These are phyloP conservation scores for Fusarium ambrosium DNA, from an alignment of 2,329 filamentous ascomycete genomes.

Conservation along the genomic window DNA sequence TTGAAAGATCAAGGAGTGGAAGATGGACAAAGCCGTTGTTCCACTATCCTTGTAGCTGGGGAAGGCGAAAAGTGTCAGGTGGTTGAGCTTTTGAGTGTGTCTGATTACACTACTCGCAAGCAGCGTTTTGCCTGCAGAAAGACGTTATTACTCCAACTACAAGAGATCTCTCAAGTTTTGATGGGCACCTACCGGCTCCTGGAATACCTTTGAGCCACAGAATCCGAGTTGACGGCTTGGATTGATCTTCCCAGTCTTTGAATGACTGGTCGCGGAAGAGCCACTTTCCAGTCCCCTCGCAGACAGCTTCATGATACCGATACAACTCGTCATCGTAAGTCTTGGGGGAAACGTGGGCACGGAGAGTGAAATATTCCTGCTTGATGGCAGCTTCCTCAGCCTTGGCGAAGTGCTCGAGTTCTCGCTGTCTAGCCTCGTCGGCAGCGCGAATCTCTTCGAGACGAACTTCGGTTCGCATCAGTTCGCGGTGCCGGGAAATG, in stretches of 20 bases:
- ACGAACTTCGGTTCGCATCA: neutral
- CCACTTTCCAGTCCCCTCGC: neutral
- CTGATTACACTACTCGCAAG: constrained; percentile 11
- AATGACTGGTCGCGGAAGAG: neutral
- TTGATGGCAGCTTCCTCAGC: neutral
- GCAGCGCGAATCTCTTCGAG: constrained; percentile 12
- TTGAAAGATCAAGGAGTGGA: constrained; percentile 25
- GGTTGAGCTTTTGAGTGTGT: neutral
- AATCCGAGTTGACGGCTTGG: neutral
- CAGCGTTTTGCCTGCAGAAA: neutral
- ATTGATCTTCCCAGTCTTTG: neutral
- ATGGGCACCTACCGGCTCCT: neutral
- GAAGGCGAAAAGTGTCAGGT: neutral
- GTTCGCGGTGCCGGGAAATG: neutral
- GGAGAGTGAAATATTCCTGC: neutral
- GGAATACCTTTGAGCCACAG: constrained; percentile 9
- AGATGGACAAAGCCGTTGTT: neutral
- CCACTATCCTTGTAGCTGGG: neutral
- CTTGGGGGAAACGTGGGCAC: neutral
- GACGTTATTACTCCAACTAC: rapidly evolving
- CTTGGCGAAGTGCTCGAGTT: neutral
- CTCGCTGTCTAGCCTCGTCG: neutral
- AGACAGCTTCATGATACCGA: neutral
- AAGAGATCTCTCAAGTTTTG: neutral
- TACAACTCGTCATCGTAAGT: neutral